Percentiles rank a stretch among this genome's conserved stretches.
Evolutionary conservation across 2,329 filamentous ascomycete species (phyloP).

Genomic region (Xylariaceae sp.): DNA sequence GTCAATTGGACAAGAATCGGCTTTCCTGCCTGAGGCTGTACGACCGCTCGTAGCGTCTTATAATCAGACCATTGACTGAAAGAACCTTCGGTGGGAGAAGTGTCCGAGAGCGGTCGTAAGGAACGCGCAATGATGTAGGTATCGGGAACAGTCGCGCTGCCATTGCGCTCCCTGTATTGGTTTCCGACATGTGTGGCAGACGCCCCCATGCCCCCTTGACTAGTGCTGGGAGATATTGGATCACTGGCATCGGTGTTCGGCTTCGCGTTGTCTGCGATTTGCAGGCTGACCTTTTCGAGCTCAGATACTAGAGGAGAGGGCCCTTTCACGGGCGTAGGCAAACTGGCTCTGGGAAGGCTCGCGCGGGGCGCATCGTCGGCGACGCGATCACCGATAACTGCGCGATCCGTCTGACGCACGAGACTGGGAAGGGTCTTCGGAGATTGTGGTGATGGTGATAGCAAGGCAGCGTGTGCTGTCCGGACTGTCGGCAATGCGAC

Average conservation of each 20-base stretch:
- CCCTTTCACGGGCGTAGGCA: constrained; percentile 29
- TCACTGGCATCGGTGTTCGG: neutral
- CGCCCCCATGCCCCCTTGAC: constrained; percentile 24
- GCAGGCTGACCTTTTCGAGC: constrained; percentile 25
- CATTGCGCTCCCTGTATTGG: no score
- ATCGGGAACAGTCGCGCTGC: no score
- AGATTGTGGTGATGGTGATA: constrained; percentile 29
- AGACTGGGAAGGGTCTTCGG: constrained; percentile 32
- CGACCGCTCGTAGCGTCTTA: no score
- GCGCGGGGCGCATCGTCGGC: constrained; percentile 25
- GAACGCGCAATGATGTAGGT: no score
- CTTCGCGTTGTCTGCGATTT: constrained; percentile 11
- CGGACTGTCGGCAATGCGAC: constrained; percentile 22
- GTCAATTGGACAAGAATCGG: constrained; percentile 45
- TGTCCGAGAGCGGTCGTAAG: no score
- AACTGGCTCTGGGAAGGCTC: constrained; percentile 16
- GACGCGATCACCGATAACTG: constrained; percentile 32
- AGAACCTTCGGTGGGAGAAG: no score
- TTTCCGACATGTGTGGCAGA: no score
- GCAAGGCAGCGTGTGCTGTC: constrained; percentile 23
- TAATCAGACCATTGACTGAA: no score
- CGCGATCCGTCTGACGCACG: constrained; percentile 33
- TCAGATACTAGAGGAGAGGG: constrained; percentile 23
- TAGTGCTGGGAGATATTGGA: constrained; percentile 1
- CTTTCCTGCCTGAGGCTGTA: no score